Evolutionary conservation across 345 rosid species (phyloP).

Genomic region (Angophora floribunda): DNA sequence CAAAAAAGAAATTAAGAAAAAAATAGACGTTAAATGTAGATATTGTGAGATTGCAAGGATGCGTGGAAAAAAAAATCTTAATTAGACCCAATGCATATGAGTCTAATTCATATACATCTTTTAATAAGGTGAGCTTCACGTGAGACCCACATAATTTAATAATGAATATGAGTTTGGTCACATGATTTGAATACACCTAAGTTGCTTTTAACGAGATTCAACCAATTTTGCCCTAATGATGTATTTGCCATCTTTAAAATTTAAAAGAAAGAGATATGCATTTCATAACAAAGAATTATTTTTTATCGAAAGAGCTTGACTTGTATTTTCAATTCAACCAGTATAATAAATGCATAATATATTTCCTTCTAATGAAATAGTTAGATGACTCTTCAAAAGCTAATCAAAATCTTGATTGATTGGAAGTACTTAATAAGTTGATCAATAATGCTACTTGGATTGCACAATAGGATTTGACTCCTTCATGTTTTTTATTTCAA

Average conservation of each 20-base stretch:
- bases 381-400: not conserved
- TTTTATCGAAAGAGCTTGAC: not conserved
- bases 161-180: rapidly evolving
- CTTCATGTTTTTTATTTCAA: not conserved
- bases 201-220: rapidly evolving
- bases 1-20: not conserved
- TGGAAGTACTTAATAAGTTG: not conserved
- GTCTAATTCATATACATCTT: rapidly evolving
- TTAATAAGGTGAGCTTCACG: rapidly evolving
- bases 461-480: not conserved
- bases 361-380: not conserved
- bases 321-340: not conserved
- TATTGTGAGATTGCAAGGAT: not conserved
- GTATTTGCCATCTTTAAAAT: no score
- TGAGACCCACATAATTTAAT: not conserved
- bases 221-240: no score
- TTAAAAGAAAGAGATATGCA: no score
- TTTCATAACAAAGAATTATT: not conserved
- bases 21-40: not conserved
- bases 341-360: no score
- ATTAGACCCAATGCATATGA: rapidly evolving
- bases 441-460: not conserved
- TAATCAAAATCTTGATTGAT: not conserved
- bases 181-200: not conserved
- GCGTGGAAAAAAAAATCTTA: not conserved